phyloP scores from a whole-genome alignment of 2,329 filamentous ascomycete species.

The Colletotrichum musicola region DNA sequence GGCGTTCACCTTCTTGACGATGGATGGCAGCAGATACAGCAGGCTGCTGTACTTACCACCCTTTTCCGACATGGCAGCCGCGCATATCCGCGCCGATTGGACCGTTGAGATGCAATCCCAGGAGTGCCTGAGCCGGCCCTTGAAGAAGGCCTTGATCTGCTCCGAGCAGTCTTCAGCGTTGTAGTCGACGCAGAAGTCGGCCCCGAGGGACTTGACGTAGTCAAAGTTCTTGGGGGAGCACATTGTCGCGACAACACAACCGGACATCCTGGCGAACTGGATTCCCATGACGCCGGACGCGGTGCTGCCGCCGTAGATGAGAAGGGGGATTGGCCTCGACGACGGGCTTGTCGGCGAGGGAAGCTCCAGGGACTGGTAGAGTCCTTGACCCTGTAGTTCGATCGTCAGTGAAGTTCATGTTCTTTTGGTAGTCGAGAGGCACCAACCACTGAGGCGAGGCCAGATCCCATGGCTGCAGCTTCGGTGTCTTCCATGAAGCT shows the following conservation, averaged over 20 bases:
- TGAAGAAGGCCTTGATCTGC: constrained; percentile 44
- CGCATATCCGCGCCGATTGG: constrained; percentile 48
- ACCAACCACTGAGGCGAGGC: constrained; percentile 53
- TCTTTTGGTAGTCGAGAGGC: constrained; percentile 1
- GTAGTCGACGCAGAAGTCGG: constrained; percentile 63
- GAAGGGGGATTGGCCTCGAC: constrained; percentile 52
- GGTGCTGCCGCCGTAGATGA: constrained; percentile 65
- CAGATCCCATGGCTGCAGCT: constrained; percentile 57
- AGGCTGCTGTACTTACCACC: constrained; percentile 53
- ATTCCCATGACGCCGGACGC: constrained; percentile 67
- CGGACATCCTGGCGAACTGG: constrained; percentile 57
- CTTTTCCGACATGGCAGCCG: constrained; percentile 45
- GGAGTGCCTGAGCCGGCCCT: constrained; percentile 45
- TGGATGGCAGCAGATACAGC: constrained; percentile 53
- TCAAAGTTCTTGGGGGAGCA: constrained; percentile 54
- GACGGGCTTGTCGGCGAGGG: constrained; percentile 58
- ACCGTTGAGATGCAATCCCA: constrained; percentile 52
- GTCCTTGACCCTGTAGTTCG: constrained; percentile 55
- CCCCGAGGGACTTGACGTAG: constrained; percentile 57
- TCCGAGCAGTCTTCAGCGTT: constrained; percentile 41
- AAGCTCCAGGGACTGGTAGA: constrained; percentile 60
- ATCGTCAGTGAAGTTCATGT: not conserved
- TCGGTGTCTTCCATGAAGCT: constrained; percentile 60
- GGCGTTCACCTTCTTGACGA: constrained; percentile 52
- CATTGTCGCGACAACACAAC: constrained; percentile 54